A percentile compares a stretch with the other conserved stretches of the same genome.
phyloP scores from a whole-genome alignment of 345 rosid genomes.

The Clausena lansium region DNA sequence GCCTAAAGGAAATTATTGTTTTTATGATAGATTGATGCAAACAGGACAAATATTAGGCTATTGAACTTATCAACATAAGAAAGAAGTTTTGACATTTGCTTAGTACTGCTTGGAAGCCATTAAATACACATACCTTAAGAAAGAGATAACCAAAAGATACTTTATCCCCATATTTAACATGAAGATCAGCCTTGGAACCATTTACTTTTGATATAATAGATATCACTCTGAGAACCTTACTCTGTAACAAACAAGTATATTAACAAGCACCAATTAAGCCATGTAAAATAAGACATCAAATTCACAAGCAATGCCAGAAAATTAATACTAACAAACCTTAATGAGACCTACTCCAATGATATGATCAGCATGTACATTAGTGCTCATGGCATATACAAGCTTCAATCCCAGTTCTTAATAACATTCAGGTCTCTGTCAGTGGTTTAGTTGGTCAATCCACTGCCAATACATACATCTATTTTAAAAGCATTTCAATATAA shows the following conservation, averaged over 20 bases:
- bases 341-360: slow-evolving; percentile 87
- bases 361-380: slow-evolving; percentile 98
- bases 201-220: slow-evolving; percentile 83
- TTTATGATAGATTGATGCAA: neutral
- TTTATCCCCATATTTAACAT: slow-evolving; percentile 66
- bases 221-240: slow-evolving; percentile 54
- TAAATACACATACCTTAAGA: slow-evolving; percentile 53
- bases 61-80: neutral
- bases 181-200: slow-evolving; percentile 72
- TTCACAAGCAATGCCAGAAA: slow-evolving; percentile 1
- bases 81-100: neutral
- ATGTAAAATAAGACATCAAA: neutral
- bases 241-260: slow-evolving; percentile 35
- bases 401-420: slow-evolving; percentile 68
- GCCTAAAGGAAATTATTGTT: neutral
- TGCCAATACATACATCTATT: slow-evolving; percentile 19
- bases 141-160: slow-evolving; percentile 61
- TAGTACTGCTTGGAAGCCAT: neutral
- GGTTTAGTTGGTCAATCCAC: slow-evolving; percentile 85
- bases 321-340: slow-evolving; percentile 43
- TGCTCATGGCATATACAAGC: slow-evolving; percentile 83
- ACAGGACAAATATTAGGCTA: neutral
- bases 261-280: neutral
- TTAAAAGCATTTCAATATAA: neutral
- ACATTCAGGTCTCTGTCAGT: slow-evolving; percentile 79